Evolutionary conservation across 345 rosid species (phyloP), one percentile per base, ranked within the genome.

Genomic region (Clarkia xantiana): DNA sequence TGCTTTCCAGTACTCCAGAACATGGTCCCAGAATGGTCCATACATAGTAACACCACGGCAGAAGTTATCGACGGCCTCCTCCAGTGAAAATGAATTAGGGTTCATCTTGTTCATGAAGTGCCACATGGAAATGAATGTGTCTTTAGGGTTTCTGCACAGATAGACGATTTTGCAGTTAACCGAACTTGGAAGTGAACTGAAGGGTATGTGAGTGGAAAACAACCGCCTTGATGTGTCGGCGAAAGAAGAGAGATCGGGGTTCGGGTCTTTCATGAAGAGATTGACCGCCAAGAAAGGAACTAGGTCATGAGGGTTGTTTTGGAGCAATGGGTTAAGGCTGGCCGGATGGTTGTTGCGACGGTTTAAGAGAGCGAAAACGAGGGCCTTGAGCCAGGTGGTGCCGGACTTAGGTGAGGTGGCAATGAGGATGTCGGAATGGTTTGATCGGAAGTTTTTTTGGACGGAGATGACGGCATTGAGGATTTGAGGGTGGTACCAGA

Each of bases 21-120:
- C 67, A 20, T 63, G 54, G 15, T 57, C 54, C 9, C 47, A 22
- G 13, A 40, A 63, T 6, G 62, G 50, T 39, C 58, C 67, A 10
- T 16, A 63, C 0, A 40, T 44, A 18, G 11, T 9, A 57, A 63
- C 15, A 10, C 15, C n/a, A n/a, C n/a, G n/a, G n/a, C n/a, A n/a
- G n/a, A n/a, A n/a, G n/a, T n/a, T n/a, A n/a, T n/a, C n/a, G n/a
- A n/a, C n/a, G n/a, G n/a, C n/a, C n/a, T n/a, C n/a, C n/a, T n/a
- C n/a, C n/a, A n/a, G n/a, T n/a, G 13, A 46, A 25, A 15, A 42
- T 39, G 0, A 29, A 25, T 1, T 25, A 44, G 10, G 29, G 15
- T n/a, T 49, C 45, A 49, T 9, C 6, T 22, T 49, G 13, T 5
- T 4, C 9, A 18, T 8, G 1, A 47, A 60, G 13, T 57, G 61